Evolutionary conservation across 192 early-diverging fungal species (phyloP).

Genomic region (Lobosporangium transversale): DNA sequence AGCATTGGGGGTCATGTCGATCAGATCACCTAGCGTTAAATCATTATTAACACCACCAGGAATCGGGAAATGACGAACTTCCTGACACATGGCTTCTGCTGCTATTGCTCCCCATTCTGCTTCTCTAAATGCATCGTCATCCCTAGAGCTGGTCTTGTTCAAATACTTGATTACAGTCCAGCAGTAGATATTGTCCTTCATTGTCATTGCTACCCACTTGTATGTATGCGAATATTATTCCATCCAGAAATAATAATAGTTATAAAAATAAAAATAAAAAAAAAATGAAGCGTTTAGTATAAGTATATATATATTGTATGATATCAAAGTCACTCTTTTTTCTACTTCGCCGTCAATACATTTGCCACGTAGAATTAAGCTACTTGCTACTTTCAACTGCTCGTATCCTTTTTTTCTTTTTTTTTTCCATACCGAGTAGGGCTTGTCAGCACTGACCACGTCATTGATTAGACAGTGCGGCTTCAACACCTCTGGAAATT

Average conservation of each 20-base stretch:
- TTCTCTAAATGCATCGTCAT: not conserved
- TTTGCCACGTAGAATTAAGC: not conserved
- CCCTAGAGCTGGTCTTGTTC: not conserved
- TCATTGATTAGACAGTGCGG: not conserved
- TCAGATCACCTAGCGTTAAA: constrained; percentile 5
- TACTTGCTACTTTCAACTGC: not conserved
- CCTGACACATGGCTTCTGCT: constrained; percentile 14
- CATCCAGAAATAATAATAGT: too few species aligned
- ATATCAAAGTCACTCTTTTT: too few species aligned
- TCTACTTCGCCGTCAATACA: too few species aligned
- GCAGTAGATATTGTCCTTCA: constrained; percentile 1
- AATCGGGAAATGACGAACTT: constrained; percentile 13
- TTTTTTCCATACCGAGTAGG: constrained; percentile 14
- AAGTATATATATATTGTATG: too few species aligned
- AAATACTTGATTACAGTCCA: constrained; percentile 11
- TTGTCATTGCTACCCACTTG: constrained; percentile 15
- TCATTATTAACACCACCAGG: not conserved
- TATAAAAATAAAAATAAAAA: too few species aligned
- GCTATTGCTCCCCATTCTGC: constrained; percentile 8
- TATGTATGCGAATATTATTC: too few species aligned
- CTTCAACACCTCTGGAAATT: not conserved
- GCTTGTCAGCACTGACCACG: not conserved
- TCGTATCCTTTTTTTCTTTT: not conserved
- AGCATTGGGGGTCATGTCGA: constrained; percentile 14
- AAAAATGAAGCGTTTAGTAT: too few species aligned